These are phyloP conservation scores for Mycena pura DNA, from an alignment of 768 basidiomycete species.

Conservation along the genomic window DNA sequence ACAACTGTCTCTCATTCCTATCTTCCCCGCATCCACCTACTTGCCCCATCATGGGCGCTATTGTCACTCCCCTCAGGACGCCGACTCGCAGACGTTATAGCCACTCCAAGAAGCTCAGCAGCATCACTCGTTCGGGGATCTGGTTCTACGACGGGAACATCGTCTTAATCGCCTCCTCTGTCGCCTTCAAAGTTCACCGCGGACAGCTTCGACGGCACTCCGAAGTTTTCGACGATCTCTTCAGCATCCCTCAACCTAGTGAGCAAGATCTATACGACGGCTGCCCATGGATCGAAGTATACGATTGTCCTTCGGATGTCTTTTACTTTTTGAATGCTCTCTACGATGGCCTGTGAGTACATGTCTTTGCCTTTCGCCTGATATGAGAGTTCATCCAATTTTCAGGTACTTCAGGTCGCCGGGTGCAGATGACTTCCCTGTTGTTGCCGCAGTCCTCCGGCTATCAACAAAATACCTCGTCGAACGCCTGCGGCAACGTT, in stretches of 20 bases:
- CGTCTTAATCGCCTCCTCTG: constrained; percentile 60
- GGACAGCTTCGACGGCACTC: constrained; percentile 79
- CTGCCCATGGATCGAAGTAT: constrained; percentile 62
- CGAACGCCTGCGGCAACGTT: constrained; percentile 66
- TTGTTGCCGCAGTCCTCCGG: constrained; percentile 69
- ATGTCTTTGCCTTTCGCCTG: neutral
- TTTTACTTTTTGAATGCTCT: constrained; percentile 70
- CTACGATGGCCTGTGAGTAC: constrained; percentile 77
- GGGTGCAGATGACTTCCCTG: constrained; percentile 60
- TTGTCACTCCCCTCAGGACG: constrained; percentile 17
- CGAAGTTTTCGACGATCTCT: constrained; percentile 74
- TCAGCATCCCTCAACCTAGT: constrained; percentile 66
- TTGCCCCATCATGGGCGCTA: constrained; percentile 20
- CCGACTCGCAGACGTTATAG: constrained; percentile 13
- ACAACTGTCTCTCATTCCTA: neutral
- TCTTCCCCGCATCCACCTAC: neutral
- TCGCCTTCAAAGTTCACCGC: constrained; percentile 76
- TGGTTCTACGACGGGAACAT: constrained; percentile 81
- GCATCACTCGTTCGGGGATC: constrained; percentile 60
- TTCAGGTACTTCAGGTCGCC: constrained; percentile 63
- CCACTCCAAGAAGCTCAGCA: constrained; percentile 23
- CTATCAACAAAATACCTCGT: constrained; percentile 81
- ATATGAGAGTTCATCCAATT: neutral
- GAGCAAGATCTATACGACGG: constrained; percentile 60
- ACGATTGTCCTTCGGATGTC: constrained; percentile 72